A percentile compares a stretch with the other conserved stretches of the same genome.
Conservation (phyloP, 2,329 filamentous ascomycete species). For the Fusarium kyushuense region DNA sequence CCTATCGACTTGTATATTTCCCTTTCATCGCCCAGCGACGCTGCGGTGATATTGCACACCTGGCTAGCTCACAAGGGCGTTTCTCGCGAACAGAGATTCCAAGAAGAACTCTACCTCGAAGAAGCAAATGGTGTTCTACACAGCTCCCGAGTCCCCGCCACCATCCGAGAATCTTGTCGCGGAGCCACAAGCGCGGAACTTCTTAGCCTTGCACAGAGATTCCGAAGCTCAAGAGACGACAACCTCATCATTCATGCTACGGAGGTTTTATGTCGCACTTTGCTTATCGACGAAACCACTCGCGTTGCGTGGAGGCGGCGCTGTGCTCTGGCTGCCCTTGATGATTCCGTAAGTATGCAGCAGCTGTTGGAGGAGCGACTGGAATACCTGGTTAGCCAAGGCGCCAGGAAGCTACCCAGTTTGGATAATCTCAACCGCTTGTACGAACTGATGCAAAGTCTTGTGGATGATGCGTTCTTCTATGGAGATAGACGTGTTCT, state of each 20-base stretch:
- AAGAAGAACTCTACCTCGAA: slow-evolving; percentile 24
- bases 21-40: background rate
- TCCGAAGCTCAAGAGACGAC: background rate
- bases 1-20: slow-evolving; percentile 1
- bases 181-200: slow-evolving; percentile 28
- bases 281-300: slow-evolving; percentile 12
- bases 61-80: background rate
- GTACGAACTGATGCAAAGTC: background rate
- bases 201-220: slow-evolving; percentile 22
- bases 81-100: background rate
- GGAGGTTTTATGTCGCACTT: slow-evolving; percentile 17
- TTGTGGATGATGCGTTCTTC: background rate
- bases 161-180: slow-evolving; percentile 21
- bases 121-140: slow-evolving; percentile 1
- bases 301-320: background rate
- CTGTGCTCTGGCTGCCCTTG: slow-evolving; percentile 1
- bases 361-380: slow-evolving; percentile 2
- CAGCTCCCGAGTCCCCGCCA: slow-evolving; percentile 10
- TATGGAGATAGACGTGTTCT: background rate
- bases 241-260: slow-evolving; percentile 12
- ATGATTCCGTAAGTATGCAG: background rate
- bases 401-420: background rate
- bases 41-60: slow-evolving; percentile 2
- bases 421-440: background rate
- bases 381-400: background rate